phyloP scores from a whole-genome alignment of 495 filamentous ascomycete species.

The Aspergillus mulundensis region DNA sequence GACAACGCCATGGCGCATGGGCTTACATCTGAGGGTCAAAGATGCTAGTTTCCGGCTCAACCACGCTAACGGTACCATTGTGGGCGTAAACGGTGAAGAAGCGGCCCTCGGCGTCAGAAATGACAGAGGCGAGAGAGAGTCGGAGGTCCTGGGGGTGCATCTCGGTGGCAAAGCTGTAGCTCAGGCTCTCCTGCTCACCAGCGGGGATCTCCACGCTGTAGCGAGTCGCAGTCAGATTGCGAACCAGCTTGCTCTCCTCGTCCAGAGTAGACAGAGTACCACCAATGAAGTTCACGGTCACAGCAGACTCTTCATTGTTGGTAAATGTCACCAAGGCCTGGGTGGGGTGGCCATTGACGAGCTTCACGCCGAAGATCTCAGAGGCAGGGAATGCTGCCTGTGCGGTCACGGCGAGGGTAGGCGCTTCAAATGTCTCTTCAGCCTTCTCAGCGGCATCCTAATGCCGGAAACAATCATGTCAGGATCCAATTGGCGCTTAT shows the following conservation, averaged over 20 bases:
- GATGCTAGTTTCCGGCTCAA: slow-evolving; percentile 87
- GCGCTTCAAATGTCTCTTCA: slow-evolving; percentile 44
- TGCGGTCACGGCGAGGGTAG: slow-evolving; percentile 68
- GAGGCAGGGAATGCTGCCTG: slow-evolving; percentile 77
- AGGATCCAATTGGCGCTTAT: slow-evolving; percentile 26
- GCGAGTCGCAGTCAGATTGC: slow-evolving; percentile 75
- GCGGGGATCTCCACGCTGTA: slow-evolving; percentile 75
- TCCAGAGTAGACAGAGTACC: slow-evolving; percentile 66
- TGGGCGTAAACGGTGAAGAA: slow-evolving; percentile 76
- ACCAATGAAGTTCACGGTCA: slow-evolving; percentile 72
- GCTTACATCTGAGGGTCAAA: slow-evolving; percentile 94
- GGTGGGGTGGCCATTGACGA: slow-evolving; percentile 89
- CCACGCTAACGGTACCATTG: slow-evolving; percentile 83
- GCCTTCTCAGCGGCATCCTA: slow-evolving; percentile 45
- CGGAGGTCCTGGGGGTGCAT: slow-evolving; percentile 88
- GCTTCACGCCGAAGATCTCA: slow-evolving; percentile 92
- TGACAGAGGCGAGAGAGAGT: slow-evolving; percentile 71
- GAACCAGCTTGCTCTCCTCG: slow-evolving; percentile 57
- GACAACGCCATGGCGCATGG: background rate
- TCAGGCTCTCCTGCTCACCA: slow-evolving; percentile 68
- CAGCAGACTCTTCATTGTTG: slow-evolving; percentile 76
- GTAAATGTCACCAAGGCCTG: slow-evolving; percentile 72
- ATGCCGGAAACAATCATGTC: slow-evolving; percentile 4
- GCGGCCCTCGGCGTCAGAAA: slow-evolving; percentile 58
- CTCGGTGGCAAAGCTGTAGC: slow-evolving; percentile 83